These are phyloP conservation scores for Xylaria acuta DNA, from an alignment of 495 filamentous ascomycete genomes.

Conservation along the genomic window DNA sequence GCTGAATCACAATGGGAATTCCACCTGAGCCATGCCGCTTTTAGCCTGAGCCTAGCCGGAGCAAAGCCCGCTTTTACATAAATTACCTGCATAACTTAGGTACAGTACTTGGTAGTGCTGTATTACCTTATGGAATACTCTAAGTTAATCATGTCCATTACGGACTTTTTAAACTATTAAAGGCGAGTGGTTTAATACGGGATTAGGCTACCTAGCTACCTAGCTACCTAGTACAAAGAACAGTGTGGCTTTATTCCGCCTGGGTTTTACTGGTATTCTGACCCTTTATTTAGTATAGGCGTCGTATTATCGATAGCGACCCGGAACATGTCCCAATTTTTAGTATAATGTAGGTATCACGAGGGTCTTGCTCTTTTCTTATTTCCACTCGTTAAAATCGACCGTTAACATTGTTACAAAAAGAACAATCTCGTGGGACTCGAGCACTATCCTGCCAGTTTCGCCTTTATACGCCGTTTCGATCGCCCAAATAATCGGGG, in stretches of 20 bases:
- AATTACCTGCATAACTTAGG: neutral
- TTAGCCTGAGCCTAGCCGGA: neutral
- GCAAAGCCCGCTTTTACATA: neutral
- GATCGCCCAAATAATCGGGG: neutral
- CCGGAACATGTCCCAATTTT: constrained; percentile 2
- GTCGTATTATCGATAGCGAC: constrained; percentile 6
- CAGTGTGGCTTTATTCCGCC: too few species aligned
- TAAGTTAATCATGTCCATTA: too few species aligned
- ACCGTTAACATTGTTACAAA: neutral
- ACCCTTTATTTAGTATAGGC: neutral
- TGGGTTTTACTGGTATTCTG: too few species aligned
- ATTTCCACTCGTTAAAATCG: neutral
- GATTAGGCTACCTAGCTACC: too few species aligned
- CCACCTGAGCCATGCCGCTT: too few species aligned
- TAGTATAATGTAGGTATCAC: constrained; percentile 3
- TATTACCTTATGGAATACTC: neutral
- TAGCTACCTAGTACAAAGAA: too few species aligned
- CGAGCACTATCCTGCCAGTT: neutral
- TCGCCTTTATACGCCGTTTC: neutral
- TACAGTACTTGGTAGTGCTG: neutral
- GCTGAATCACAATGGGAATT: too few species aligned
- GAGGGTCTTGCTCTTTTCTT: constrained; percentile 8
- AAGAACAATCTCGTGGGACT: neutral
- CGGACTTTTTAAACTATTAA: too few species aligned
- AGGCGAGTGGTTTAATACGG: too few species aligned